These are phyloP conservation scores for Eurotiales sp. DNA, from an alignment of 2,329 filamentous ascomycete species.

Conservation along the genomic window DNA sequence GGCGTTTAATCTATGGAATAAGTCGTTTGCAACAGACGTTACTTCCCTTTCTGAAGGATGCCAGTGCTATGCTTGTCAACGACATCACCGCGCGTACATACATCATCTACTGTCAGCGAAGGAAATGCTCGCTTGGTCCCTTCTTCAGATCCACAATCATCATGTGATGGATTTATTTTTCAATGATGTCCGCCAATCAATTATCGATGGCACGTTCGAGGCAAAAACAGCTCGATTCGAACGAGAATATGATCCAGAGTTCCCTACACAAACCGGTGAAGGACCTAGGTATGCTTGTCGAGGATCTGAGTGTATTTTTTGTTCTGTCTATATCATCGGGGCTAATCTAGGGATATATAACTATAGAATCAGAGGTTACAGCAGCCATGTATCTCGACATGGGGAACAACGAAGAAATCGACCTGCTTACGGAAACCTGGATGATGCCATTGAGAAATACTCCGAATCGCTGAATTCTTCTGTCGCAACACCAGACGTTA, in stretches of 20 bases:
- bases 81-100: conserved; percentile 81
- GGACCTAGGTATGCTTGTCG: conserved; percentile 69
- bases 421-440: conserved; percentile 61
- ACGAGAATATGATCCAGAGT: conserved; percentile 61
- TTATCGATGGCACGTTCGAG: conserved; percentile 55
- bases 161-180: conserved; percentile 71
- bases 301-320: too few species aligned
- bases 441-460: conserved; percentile 46
- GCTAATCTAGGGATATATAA: not conserved
- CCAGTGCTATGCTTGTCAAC: conserved; percentile 75
- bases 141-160: conserved; percentile 91
- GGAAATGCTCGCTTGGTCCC: conserved; percentile 94
- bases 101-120: conserved; percentile 84
- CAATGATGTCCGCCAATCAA: conserved; percentile 60
- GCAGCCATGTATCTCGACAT: conserved; percentile 67
- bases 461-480: conserved; percentile 47
- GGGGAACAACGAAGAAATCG: conserved; percentile 64
- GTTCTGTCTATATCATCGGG: not conserved
- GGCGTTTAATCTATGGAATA: conserved; percentile 74
- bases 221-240: conserved; percentile 59
- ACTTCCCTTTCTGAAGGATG: conserved; percentile 63
- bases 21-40: conserved; percentile 58
- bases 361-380: conserved; percentile 67
- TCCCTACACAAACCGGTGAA: conserved; percentile 71
- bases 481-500: conserved; percentile 49